phyloP scores from a whole-genome alignment of 75 land plant species.

The Ceratopteris richardii region DNA sequence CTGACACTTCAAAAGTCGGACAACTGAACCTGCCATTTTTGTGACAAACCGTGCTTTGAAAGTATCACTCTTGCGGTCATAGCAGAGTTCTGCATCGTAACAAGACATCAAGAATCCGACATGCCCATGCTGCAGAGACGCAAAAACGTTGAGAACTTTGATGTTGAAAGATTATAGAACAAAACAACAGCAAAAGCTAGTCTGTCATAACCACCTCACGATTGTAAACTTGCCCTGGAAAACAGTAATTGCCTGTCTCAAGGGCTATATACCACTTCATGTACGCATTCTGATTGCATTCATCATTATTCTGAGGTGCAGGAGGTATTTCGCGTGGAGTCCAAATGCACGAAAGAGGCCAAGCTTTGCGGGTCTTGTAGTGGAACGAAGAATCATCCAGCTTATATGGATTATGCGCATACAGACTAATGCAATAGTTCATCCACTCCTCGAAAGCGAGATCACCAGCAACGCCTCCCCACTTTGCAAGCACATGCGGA shows the following conservation, averaged over 20 bases:
- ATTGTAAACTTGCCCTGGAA: conserved; percentile 45
- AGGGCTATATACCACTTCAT: conserved; percentile 37
- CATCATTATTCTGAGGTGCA: not conserved
- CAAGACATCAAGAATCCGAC: conserved; percentile 50
- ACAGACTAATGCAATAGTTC: conserved; percentile 23
- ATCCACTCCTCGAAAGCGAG: conserved; percentile 71
- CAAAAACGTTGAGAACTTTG: too few species aligned
- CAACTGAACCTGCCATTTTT: too few species aligned
- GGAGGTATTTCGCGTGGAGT: not conserved
- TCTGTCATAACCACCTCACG: too few species aligned
- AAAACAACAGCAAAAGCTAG: too few species aligned
- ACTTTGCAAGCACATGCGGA: conserved; percentile 21
- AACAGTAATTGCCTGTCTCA: conserved; percentile 42
- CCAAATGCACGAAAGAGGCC: conserved; percentile 37
- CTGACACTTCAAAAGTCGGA: too few species aligned
- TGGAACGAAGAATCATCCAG: not conserved
- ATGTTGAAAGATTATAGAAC: too few species aligned
- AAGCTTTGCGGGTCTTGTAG: not conserved
- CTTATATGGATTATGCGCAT: conserved; percentile 4
- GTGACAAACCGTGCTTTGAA: conserved; percentile 50
- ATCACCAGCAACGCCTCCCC: conserved; percentile 28
- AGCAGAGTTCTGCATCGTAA: conserved; percentile 46
- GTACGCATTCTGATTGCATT: conserved; percentile 10
- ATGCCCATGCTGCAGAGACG: conserved; percentile 40
- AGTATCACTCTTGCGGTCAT: conserved; percentile 30